Conservation (phyloP, 768 basidiomycete genomes). For the Collybiopsis luxurians region DNA sequence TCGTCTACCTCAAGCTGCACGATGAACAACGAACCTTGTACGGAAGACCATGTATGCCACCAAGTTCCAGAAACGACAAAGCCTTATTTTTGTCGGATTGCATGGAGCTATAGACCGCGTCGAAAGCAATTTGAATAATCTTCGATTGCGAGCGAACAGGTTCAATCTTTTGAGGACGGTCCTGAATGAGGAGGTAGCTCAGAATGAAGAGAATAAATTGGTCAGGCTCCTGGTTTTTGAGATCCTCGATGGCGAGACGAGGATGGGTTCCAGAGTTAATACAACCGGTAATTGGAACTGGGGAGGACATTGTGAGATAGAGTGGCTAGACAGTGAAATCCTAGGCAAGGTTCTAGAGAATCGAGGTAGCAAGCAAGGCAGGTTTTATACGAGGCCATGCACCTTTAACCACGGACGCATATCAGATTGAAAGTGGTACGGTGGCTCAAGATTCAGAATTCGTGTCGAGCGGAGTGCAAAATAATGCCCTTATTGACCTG, state of each 20-base stretch:
- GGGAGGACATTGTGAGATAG: not conserved
- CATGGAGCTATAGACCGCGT: no score
- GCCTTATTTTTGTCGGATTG: not conserved
- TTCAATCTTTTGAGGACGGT: not conserved
- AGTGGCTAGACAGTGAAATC: no score
- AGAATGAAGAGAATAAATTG: not conserved
- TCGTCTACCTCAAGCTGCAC: no score
- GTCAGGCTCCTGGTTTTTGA: not conserved
- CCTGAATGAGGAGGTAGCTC: not conserved
- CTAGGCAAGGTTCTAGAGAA: no score
- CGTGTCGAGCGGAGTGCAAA: no score
- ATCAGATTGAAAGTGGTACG: no score
- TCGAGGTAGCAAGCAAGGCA: no score
- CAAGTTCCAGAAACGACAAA: not conserved
- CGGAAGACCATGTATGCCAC: not conserved
- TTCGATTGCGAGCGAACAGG: not conserved
- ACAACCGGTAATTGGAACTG: not conserved
- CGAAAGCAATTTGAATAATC: no score
- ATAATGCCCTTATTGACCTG: no score
- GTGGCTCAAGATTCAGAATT: no score
- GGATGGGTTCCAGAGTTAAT: not conserved
- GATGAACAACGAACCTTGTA: not conserved
- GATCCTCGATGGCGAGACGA: not conserved
- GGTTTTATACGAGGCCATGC: no score
- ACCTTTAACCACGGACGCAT: no score